Evolutionary conservation across 805 yeast species (phyloP).

Genomic region (Cyberlindnera meyerae): DNA sequence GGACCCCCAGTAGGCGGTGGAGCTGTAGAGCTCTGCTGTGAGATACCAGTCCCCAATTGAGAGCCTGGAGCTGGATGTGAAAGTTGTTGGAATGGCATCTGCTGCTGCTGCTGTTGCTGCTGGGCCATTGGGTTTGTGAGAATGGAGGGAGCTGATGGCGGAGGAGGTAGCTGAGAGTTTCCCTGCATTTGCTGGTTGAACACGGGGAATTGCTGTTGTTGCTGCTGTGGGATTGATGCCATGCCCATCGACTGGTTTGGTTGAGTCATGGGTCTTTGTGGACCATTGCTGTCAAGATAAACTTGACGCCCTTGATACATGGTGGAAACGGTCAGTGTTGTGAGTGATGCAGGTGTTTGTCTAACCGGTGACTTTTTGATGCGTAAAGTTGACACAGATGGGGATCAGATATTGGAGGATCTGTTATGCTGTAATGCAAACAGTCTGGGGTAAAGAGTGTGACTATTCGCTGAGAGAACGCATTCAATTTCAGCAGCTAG

Average conservation of each 20-base stretch:
- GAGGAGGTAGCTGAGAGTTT: slow-evolving; percentile 8
- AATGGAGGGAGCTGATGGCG: slow-evolving; percentile 11
- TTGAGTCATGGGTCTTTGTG: slow-evolving; percentile 10
- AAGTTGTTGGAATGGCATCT: slow-evolving; percentile 12
- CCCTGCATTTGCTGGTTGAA: slow-evolving; percentile 9
- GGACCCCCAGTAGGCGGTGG: slow-evolving; percentile 15
- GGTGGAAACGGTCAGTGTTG: not conserved
- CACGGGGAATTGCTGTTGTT: slow-evolving; percentile 19
- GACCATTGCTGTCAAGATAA: slow-evolving; percentile 15
- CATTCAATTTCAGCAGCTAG: no score
- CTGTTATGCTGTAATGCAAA: no score
- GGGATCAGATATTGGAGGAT: no score
- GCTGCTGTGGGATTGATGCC: slow-evolving; percentile 11
- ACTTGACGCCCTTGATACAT: slow-evolving; percentile 20
- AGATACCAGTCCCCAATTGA: slow-evolving; percentile 4
- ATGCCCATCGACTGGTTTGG: slow-evolving; percentile 4
- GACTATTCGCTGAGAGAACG: no score
- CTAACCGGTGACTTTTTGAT: not conserved
- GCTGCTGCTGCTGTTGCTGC: slow-evolving; percentile 13
- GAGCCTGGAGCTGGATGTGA: slow-evolving; percentile 7
- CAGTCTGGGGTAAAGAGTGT: no score
- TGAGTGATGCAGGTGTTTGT: not conserved
- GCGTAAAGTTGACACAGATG: not conserved
- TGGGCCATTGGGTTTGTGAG: slow-evolving; percentile 7
- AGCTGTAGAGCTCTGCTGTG: slow-evolving; percentile 4